Base-by-base conservation (phyloP, 257 asterid species). In the Solanum bukasovii region DNA sequence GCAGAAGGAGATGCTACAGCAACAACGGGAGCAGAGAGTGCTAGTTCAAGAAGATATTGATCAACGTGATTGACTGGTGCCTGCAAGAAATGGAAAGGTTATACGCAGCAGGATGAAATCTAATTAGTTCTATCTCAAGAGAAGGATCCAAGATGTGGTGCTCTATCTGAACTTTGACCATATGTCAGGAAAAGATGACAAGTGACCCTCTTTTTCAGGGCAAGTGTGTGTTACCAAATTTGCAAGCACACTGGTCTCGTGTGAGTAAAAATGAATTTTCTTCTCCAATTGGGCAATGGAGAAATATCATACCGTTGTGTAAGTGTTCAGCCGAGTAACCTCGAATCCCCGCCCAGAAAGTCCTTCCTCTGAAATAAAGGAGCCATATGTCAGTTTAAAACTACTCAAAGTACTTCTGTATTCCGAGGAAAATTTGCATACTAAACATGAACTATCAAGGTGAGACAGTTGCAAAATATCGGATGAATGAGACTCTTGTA, bases 1-100 rank as follows among this genome's bases (percentile, higher is more conserved):
- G 98, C 98, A 87, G 98, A 95, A 68, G 98, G 96, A 34, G 98
- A 95, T 86, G 98, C 98, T 68, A 94, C 96, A 35, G 98, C 92
- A 86, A 95, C 92, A 90, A 94, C 98, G 46, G 98, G 98, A 88
- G 94, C 94, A 86, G 89, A 85, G 82, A 94, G 93, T 89, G 98
- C 98, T 88, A 78, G 90, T 82, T 90, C 90, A 74, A 95, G 83
- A 87, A 89, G 87, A 88, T 77, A 71, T 67, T 91, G 92, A 90
- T 94, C 96, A 91, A 92, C 94, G 20, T 90, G 91, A 83, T 87
- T 83, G 59, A 94, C 94, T 29, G 95, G 93, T 87, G 89, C 93
- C 98, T 95, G 92, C 86, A 87, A 27, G 49, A 73, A 89, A 78
- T 9, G n/a, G 44, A 12, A 84, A 86, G 35, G 42, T 88, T 34